Evolutionary conservation across 371 early-diverging fungal species (phyloP).

Genomic region (Circinella minor): DNA sequence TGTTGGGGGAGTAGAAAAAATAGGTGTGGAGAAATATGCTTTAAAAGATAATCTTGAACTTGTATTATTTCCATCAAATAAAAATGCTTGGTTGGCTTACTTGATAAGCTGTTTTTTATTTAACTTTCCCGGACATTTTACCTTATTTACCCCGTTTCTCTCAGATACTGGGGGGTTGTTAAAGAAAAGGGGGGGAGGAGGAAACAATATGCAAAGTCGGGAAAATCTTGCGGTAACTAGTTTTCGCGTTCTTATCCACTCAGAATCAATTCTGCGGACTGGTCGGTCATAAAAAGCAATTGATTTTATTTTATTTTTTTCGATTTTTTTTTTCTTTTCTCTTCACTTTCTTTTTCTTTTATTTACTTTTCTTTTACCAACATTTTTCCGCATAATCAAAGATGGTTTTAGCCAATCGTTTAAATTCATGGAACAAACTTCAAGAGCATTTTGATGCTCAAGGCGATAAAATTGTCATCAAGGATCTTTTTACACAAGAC

Average conservation of each 20-base stretch:
- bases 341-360: constrained; percentile 8
- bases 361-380: constrained; percentile 7
- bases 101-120: background rate
- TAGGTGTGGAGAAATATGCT: background rate
- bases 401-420: constrained; percentile 78
- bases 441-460: constrained; percentile 82
- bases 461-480: constrained; percentile 77
- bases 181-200: too few species aligned
- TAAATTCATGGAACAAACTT: constrained; percentile 82
- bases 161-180: too few species aligned
- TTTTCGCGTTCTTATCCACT: background rate
- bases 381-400: constrained; percentile 13
- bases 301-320: background rate
- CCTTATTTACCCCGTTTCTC: background rate
- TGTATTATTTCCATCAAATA: too few species aligned
- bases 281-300: background rate
- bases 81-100: background rate
- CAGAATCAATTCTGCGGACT: background rate
- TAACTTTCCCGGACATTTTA: background rate
- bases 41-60: background rate
- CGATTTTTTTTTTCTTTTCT: background rate
- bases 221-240: background rate
- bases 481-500: constrained; percentile 79
- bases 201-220: background rate
- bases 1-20: background rate